Evolutionary conservation across 768 basidiomycete genomes (phyloP).

Genomic region (Leccinum fibrillosum): DNA sequence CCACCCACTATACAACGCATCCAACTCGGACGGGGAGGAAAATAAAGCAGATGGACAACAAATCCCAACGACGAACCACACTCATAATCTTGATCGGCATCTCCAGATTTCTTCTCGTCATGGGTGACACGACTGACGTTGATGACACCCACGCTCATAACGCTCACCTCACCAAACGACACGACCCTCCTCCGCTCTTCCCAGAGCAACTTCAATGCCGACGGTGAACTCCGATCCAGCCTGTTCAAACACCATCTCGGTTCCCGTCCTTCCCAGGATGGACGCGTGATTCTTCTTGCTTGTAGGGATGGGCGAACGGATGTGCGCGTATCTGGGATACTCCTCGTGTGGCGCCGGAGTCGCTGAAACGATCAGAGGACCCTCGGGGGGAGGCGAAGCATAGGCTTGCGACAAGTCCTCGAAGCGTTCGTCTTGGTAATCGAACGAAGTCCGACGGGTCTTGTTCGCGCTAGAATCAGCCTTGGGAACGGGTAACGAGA

Average conservation of each 20-base stretch:
- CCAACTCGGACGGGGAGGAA: background rate
- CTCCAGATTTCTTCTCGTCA: constrained; percentile 1
- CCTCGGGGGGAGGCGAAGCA: constrained; percentile 28
- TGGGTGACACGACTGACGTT: background rate
- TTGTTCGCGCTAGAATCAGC: constrained; percentile 3
- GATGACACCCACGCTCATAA: background rate
- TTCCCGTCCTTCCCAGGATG: constrained; percentile 12
- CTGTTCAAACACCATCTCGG: constrained; percentile 27
- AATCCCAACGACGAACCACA: constrained; percentile 12
- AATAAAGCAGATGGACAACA: constrained; percentile 12
- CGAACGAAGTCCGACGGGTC: constrained; percentile 17
- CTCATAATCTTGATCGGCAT: constrained; percentile 4
- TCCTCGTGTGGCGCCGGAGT: constrained; percentile 18
- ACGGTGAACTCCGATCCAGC: constrained; percentile 25
- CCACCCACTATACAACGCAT: constrained; percentile 8
- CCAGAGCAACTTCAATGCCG: constrained; percentile 31
- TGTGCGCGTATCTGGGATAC: constrained; percentile 29
- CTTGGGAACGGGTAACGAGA: constrained; percentile 20
- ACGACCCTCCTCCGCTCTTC: constrained; percentile 32
- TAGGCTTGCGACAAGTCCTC: constrained; percentile 31
- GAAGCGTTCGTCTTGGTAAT: constrained; percentile 16
- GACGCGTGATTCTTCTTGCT: constrained; percentile 11
- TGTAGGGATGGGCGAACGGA: constrained; percentile 16
- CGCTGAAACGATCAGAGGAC: constrained; percentile 22
- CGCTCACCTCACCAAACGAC: constrained; percentile 28